A percentile compares a stretch with the other conserved stretches of the same genome.
Conservation (phyloP, 805 yeast species). For the Candida anglica region DNA sequence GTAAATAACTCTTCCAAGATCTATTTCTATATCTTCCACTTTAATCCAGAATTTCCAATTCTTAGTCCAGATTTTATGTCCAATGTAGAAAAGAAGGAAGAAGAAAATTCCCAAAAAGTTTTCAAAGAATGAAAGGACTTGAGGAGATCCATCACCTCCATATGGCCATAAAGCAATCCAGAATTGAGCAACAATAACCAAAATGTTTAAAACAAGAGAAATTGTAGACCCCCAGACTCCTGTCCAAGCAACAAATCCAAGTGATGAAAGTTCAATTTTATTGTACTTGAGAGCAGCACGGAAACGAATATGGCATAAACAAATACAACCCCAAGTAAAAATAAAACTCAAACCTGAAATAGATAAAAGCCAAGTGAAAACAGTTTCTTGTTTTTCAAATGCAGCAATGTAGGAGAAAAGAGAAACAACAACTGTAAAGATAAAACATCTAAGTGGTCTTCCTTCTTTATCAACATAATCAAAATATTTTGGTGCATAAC, state of each 20-base stretch:
- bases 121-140: constrained; percentile 57
- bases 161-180: constrained; percentile 78
- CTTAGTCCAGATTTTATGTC: constrained; percentile 45
- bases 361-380: constrained; percentile 26
- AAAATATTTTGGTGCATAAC: constrained; percentile 23
- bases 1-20: constrained; percentile 49
- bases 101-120: constrained; percentile 64
- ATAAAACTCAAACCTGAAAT: constrained; percentile 24
- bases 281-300: constrained; percentile 22
- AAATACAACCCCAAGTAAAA: constrained; percentile 21
- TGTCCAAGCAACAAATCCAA: constrained; percentile 20
- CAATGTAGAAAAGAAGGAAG: constrained; percentile 50
- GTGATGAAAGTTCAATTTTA: constrained; percentile 17
- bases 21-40: constrained; percentile 47
- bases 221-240: constrained; percentile 23
- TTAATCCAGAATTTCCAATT: constrained; percentile 23
- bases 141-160: constrained; percentile 27
- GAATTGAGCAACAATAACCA: constrained; percentile 72
- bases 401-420: constrained; percentile 24
- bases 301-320: constrained; percentile 25
- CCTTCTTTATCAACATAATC: constrained; percentile 22
- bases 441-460: constrained; percentile 24
- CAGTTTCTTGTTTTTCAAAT: constrained; percentile 26
- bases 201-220: constrained; percentile 51
- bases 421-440: constrained; percentile 16